Base-by-base conservation (phyloP, 2,329 filamentous ascomycete genomes). In the Pseudocercospora vitis region DNA sequence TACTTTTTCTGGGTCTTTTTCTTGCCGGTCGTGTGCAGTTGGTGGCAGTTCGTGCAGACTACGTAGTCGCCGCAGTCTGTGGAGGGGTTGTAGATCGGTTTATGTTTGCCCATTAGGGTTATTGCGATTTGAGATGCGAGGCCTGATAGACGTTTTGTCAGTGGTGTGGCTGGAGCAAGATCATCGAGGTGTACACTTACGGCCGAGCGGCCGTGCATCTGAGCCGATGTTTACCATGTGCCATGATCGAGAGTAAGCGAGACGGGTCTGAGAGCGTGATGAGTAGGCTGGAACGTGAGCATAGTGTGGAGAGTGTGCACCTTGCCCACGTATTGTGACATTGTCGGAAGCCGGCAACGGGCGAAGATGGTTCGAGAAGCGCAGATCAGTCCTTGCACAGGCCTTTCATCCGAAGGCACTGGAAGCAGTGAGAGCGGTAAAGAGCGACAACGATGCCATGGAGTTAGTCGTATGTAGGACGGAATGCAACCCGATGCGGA, bases 11-110 rank as follows among this genome's bases (percentile, higher is more conserved):
- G 89, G 75, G 83, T 86, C 71, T 85, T 88, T 78, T 99, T 99
- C 71, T 89, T 88, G 63, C 94, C 94, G 6, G 94, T 97, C 1
- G 85, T 87, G 76, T 91, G 85, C 46, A 99, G 79, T 44, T 92
- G 85, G 33, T 87, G 82, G 78, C 94, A 97, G 72, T 91, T 86
- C 31, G 89, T 89, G 28, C 40, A 54, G 1, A 99, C 92, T 9
- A 99, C 91, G 74, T 99, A 99, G 83, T 99, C 94, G 65, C 94
- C 94, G 80, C 94, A 97, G 80, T 99, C 94, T 57, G 91, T 96
- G 18, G 91, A 96, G 1, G 94, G 94, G 75, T 97, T 89, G 77
- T 85, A 99, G 73, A 94, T 96, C 18, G 94, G 94, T 77, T 99
- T 99, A 81, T 99, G 88, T 80, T 99, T 99, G 76, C 94, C 94